Evolutionary conservation across 2,329 filamentous ascomycete genomes (phyloP).

Genomic region (Hymenotorrendiella dingleyae): DNA sequence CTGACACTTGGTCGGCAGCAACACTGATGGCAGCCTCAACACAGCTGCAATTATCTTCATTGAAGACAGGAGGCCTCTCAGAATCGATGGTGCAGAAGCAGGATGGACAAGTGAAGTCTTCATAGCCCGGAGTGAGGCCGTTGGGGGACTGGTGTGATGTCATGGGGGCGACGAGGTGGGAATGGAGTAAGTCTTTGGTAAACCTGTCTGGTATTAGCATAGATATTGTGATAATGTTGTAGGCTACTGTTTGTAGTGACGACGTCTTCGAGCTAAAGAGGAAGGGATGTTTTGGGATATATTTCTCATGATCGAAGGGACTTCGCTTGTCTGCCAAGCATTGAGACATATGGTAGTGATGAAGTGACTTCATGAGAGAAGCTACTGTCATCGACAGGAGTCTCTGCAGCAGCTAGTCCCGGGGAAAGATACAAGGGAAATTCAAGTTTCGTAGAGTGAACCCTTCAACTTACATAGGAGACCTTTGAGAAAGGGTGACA

Average conservation of each 20-base stretch:
- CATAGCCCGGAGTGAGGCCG: conserved; percentile 5
- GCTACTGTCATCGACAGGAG: too few species aligned
- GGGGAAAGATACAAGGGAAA: too few species aligned
- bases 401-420: too few species aligned
- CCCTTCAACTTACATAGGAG: conserved; percentile 14
- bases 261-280: too few species aligned
- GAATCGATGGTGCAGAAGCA: conserved; percentile 22
- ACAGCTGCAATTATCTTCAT: conserved; percentile 24
- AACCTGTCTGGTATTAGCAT: conserved; percentile 6
- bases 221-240: too few species aligned
- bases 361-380: too few species aligned
- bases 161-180: conserved; percentile 10
- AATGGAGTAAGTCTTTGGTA: conserved; percentile 6
- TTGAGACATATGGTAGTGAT: too few species aligned
- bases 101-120: conserved; percentile 15
- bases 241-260: too few species aligned
- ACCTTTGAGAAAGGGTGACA: conserved; percentile 9
- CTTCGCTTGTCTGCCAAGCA: too few species aligned
- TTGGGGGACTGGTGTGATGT: conserved; percentile 6
- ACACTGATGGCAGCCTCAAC: conserved; percentile 12
- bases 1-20: not conserved
- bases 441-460: too few species aligned
- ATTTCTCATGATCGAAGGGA: too few species aligned
- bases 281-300: too few species aligned
- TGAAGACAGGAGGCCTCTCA: conserved; percentile 21